phyloP scores from a whole-genome alignment of 2,329 filamentous ascomycete genomes.

The Fusarium devonianum region DNA sequence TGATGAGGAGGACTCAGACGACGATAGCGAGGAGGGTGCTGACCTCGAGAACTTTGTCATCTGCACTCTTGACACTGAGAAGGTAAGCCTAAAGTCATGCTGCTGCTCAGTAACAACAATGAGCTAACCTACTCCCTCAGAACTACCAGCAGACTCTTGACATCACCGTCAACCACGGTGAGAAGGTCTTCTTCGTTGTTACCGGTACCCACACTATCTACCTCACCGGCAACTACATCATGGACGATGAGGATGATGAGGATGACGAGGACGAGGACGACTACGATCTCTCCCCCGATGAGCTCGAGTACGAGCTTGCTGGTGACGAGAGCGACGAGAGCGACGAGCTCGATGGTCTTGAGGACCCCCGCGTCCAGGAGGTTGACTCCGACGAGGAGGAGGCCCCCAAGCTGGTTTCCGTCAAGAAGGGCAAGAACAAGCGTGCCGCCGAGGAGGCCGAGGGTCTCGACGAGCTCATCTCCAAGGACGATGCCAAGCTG shows the following conservation, averaged over 20 bases:
- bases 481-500: constrained; percentile 79
- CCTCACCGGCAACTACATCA: constrained; percentile 95
- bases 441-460: constrained; percentile 79
- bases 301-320: constrained; percentile 75
- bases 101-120: not conserved
- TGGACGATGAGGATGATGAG: constrained; percentile 71
- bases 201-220: constrained; percentile 88
- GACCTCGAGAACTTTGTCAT: constrained; percentile 90
- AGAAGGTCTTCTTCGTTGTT: constrained; percentile 92
- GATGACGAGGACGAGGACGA: constrained; percentile 74
- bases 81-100: constrained; percentile 66
- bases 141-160: constrained; percentile 95
- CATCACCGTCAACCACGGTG: constrained; percentile 87
- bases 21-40: constrained; percentile 67
- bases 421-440: constrained; percentile 89
- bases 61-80: constrained; percentile 93
- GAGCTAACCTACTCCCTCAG: constrained; percentile 57
- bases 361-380: constrained; percentile 84
- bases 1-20: constrained; percentile 68
- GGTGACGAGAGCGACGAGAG: constrained; percentile 77
- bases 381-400: constrained; percentile 77
- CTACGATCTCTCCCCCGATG: constrained; percentile 83
- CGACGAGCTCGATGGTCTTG: constrained; percentile 80
- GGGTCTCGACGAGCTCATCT: constrained; percentile 83
- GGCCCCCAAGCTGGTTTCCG: constrained; percentile 65